A percentile compares a stretch with the other conserved stretches of the same genome.
These are phyloP conservation scores for Tuber indicum DNA, from an alignment of 495 filamentous ascomycete genomes.

Conservation along the genomic window DNA sequence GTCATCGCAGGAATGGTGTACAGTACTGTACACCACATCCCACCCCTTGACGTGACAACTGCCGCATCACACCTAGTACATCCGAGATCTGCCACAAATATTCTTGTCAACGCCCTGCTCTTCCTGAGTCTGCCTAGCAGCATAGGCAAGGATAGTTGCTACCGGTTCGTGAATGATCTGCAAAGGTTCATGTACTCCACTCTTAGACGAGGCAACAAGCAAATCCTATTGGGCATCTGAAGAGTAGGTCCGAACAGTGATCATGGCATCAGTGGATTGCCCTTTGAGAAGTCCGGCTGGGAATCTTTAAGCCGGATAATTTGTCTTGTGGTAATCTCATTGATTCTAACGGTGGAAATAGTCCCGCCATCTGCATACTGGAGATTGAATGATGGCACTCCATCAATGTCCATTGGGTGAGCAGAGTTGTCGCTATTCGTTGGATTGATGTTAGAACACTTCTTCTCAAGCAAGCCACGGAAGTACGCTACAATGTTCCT, in stretches of 20 bases:
- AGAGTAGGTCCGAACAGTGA: no score
- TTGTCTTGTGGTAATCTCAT: no score
- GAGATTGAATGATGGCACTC: conserved; percentile 43
- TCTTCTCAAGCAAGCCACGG: conserved; percentile 88
- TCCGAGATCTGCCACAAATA: background rate
- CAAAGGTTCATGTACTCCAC: conserved; percentile 80
- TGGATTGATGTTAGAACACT: conserved; percentile 76
- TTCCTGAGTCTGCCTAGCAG: no score
- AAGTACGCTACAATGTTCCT: conserved; percentile 92
- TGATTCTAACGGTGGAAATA: conserved; percentile 47
- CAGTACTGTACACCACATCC: no score
- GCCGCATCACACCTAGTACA: conserved; percentile 45
- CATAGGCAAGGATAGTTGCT: conserved; percentile 66
- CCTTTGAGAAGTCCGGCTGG: no score
- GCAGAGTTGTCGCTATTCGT: conserved; percentile 89
- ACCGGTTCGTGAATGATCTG: conserved; percentile 93
- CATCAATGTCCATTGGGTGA: conserved; percentile 71
- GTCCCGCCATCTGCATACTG: no score
- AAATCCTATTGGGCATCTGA: no score
- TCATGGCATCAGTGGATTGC: no score
- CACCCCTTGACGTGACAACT: no score
- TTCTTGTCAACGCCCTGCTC: no score
- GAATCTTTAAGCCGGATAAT: no score
- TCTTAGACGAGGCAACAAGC: conserved; percentile 54
- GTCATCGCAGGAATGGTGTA: no score